phyloP scores from a whole-genome alignment of 257 asterid genomes.

The Lantana camara region DNA sequence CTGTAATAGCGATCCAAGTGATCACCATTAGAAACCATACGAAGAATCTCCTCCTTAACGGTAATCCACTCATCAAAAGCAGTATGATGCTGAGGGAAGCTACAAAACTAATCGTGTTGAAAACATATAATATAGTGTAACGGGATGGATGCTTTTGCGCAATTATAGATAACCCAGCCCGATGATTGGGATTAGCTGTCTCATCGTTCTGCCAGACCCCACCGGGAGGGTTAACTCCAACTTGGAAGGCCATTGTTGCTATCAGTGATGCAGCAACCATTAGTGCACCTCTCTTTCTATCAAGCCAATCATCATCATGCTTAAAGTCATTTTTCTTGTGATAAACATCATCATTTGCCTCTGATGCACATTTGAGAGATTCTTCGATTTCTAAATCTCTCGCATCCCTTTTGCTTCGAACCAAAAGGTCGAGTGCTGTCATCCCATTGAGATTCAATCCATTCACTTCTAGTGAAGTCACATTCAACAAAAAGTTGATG shows the following conservation, averaged over 20 bases:
- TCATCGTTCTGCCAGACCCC: conserved; percentile 37
- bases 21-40: conserved; percentile 37
- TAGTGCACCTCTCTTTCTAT: conserved; percentile 13
- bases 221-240: conserved; percentile 35
- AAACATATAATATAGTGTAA: neutral
- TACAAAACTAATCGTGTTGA: conserved; percentile 26
- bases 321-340: neutral
- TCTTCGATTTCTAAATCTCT: neutral
- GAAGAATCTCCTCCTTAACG: conserved; percentile 14
- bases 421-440: neutral
- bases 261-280: conserved; percentile 42
- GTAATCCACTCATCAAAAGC: conserved; percentile 35
- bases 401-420: neutral
- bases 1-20: conserved; percentile 37
- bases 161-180: conserved; percentile 21
- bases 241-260: conserved; percentile 42
- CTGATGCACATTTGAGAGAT: neutral
- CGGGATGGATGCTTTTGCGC: neutral
- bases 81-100: conserved; percentile 39
- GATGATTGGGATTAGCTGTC: too few relatives aligned
- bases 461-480: neutral
- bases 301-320: conserved; percentile 13
- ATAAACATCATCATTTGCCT: too few relatives aligned
- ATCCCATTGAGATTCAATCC: neutral
- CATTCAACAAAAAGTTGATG: conserved; percentile 1